Base-by-base conservation (phyloP, 768 basidiomycete genomes). In the Termitomyces bulborhizus region DNA sequence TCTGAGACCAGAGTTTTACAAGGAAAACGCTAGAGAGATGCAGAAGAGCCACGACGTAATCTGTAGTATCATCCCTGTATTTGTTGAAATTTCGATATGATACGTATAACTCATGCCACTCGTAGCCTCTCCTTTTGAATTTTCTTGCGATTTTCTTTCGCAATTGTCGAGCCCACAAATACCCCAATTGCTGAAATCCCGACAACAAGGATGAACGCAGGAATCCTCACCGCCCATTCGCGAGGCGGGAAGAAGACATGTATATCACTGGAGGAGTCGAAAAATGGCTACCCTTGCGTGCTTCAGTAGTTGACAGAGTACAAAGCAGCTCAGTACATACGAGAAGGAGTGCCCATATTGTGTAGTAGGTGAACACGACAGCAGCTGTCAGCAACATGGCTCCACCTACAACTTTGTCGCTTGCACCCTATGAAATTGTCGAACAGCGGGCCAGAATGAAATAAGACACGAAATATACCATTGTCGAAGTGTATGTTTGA, bases 171-270 rank as follows among this genome's bases (percentile, higher is more conserved):
- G 4, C 87, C 90, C n/a, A 96, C 71, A 69, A 97, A 93, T 39
- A 77, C 64, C 11, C 90, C 90, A 40, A 98, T 87, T 11, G 77
- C 85, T n/a, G 84, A 76, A 37, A 97, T 71, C 6, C 94, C 95
- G 8, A 88, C 65, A 5, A 94, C 77, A 7, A 98, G 80, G 48
- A 95, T 73, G 68, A 92, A 81, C 2, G 90, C 87, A 39, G 95
- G 94, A 45, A 98, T 68, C 18, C 89, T 82, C 48, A 98, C 76
- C 9, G 93, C 95, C 93, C 94, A 98, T 75, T 97, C 93, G 47
- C 95, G 77, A 5, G 90, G 67, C 0, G 92, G 96, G 68, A 98
- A 98, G 71, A 82, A 84, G 42, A 65, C 60, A 59, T 94, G 91
- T 31, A 96, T 74, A 18, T 85, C 81, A 63, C 83, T 93, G 3